phyloP scores from a whole-genome alignment of 148 eudicot species.

The Vaccinium myrtillus region DNA sequence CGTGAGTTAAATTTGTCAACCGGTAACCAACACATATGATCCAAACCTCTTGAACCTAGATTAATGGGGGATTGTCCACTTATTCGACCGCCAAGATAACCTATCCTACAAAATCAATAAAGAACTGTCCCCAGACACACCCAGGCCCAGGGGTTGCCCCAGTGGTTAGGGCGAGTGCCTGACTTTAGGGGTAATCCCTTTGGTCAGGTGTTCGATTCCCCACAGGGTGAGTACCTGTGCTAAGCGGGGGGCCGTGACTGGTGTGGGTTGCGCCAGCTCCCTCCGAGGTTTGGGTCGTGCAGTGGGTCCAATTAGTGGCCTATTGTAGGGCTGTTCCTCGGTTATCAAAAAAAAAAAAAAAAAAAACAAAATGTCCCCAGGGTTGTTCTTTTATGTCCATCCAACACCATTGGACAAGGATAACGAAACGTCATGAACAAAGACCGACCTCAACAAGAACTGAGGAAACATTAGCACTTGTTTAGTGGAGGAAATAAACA shows the following conservation, averaged over 20 bases:
- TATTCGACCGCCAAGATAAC: background rate
- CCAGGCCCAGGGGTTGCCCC: no score
- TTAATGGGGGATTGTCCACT: slow-evolving; percentile 4
- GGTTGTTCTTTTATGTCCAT: background rate
- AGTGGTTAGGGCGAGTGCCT: no score
- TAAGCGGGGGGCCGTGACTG: no score
- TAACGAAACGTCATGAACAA: background rate
- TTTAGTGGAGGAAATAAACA: background rate
- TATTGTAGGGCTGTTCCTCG: no score
- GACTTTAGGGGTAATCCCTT: no score
- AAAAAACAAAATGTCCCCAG: no score
- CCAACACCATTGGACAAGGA: background rate
- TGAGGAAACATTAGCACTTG: background rate
- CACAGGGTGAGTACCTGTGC: no score
- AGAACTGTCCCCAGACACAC: background rate
- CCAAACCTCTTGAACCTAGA: slow-evolving; percentile 6
- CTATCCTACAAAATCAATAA: slow-evolving; percentile 8
- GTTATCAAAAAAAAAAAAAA: no score
- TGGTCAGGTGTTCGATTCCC: no score
- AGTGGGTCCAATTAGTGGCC: no score
- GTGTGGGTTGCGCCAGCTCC: no score
- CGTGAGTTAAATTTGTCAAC: background rate
- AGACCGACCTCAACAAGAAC: background rate
- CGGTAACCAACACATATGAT: background rate
- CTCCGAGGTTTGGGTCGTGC: no score